Percentiles rank a stretch among this genome's conserved stretches.
These are phyloP conservation scores for Suillus luteus DNA, from an alignment of 768 basidiomycete species.

Conservation along the genomic window DNA sequence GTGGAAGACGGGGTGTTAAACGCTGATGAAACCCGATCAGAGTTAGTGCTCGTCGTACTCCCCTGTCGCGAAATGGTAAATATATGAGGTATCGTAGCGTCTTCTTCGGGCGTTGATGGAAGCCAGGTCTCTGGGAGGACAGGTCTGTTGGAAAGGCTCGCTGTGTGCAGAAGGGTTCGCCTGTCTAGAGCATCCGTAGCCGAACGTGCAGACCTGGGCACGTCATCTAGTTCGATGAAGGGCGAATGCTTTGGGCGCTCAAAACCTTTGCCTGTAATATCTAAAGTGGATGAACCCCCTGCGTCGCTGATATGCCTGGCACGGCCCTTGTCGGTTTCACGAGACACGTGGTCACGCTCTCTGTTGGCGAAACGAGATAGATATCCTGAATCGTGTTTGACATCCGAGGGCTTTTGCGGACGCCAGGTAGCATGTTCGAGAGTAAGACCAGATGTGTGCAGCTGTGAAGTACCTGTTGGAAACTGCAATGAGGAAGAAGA, in stretches of 20 bases:
- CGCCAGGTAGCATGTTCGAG: slow-evolving; percentile 21
- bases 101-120: slow-evolving; percentile 48
- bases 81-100: slow-evolving; percentile 40
- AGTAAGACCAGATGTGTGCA: neutral
- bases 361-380: slow-evolving; percentile 18
- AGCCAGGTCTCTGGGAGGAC: slow-evolving; percentile 50
- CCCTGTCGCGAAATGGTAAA: slow-evolving; percentile 45
- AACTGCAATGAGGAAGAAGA: slow-evolving; percentile 14
- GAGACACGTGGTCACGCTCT: slow-evolving; percentile 17
- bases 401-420: slow-evolving; percentile 21
- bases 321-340: slow-evolving; percentile 20
- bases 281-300: slow-evolving; percentile 28
- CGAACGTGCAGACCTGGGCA: slow-evolving; percentile 19
- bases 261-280: slow-evolving; percentile 20
- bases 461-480: neutral
- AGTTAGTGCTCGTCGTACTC: slow-evolving; percentile 51
- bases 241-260: slow-evolving; percentile 23
- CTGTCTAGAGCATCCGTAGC: slow-evolving; percentile 25
- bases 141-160: slow-evolving; percentile 36
- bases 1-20: slow-evolving; percentile 42
- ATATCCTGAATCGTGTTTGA: slow-evolving; percentile 22
- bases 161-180: slow-evolving; percentile 33
- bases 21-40: slow-evolving; percentile 42
- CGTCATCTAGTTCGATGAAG: slow-evolving; percentile 30
- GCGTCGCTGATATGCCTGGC: slow-evolving; percentile 25